Conservation (phyloP, 73 alveolate genomes). For the Stentor coeruleus region DNA sequence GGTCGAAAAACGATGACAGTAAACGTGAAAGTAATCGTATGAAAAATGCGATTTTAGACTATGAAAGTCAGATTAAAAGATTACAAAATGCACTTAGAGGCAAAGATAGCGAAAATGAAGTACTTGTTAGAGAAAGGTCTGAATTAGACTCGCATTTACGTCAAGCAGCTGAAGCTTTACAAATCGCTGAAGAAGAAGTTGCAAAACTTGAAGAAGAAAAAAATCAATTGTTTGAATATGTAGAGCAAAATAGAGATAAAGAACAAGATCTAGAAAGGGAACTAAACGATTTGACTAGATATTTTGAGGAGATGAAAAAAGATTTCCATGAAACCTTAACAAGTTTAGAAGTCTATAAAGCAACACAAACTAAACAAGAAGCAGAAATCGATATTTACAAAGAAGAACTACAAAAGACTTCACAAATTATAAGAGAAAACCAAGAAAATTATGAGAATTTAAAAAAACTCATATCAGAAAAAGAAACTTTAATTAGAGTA, state of each 20-base stretch:
- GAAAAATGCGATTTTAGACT: neutral
- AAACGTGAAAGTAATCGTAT: neutral
- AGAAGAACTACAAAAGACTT: too few relatives aligned
- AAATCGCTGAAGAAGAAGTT: neutral
- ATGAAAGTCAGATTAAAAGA: neutral
- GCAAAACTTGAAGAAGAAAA: neutral
- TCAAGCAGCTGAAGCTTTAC: neutral
- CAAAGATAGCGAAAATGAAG: neutral
- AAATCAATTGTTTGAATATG: neutral
- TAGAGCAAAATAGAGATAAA: neutral
- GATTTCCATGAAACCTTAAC: neutral
- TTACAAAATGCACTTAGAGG: neutral
- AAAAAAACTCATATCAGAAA: neutral
- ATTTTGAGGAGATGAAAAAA: neutral
- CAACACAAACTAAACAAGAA: neutral
- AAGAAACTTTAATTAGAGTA: neutral
- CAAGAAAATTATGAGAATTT: neutral
- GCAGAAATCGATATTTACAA: neutral
- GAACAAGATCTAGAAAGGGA: neutral
- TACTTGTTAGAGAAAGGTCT: neutral
- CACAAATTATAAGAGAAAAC: neutral
- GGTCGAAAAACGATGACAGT: neutral
- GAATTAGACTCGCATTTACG: neutral
- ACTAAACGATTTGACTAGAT: neutral
- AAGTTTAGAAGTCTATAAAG: neutral